These are phyloP conservation scores for Tuber microsphaerosporum DNA, from an alignment of 495 filamentous ascomycete species.

Conservation along the genomic window DNA sequence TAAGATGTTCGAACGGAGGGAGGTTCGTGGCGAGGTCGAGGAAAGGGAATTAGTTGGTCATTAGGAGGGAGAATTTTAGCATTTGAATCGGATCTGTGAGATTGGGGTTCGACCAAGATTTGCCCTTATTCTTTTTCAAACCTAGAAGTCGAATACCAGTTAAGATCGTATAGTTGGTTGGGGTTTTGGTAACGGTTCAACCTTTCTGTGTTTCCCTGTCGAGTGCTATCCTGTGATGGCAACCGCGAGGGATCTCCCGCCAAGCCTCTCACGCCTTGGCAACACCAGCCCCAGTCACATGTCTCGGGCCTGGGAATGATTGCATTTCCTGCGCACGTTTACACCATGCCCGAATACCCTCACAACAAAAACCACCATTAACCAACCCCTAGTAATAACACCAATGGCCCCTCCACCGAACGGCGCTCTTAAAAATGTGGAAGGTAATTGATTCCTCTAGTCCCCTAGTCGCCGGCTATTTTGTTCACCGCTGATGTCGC, in stretches of 20 bases:
- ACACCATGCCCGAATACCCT: neutral
- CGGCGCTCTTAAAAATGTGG: neutral
- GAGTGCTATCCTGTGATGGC: neutral
- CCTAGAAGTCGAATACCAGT: neutral
- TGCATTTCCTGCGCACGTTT: neutral
- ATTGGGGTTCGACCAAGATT: neutral
- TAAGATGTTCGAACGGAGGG: neutral
- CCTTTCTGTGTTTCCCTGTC: neutral
- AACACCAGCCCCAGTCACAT: neutral
- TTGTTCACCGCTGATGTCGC: neutral
- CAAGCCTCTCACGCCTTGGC: neutral
- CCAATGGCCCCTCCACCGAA: neutral
- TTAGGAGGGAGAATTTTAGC: neutral
- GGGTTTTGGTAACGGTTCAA: neutral
- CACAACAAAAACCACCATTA: neutral
- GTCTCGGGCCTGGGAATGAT: neutral
- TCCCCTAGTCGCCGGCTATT: neutral
- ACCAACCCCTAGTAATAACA: neutral
- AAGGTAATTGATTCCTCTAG: neutral
- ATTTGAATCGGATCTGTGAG: neutral
- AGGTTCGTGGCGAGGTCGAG: neutral
- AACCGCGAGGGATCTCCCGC: neutral
- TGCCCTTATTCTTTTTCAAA: neutral
- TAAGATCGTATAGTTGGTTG: neutral
- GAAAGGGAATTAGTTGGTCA: neutral